Conservation (phyloP, 1,284 basidiomycete species). For the Cryptococcus sp. region DNA sequence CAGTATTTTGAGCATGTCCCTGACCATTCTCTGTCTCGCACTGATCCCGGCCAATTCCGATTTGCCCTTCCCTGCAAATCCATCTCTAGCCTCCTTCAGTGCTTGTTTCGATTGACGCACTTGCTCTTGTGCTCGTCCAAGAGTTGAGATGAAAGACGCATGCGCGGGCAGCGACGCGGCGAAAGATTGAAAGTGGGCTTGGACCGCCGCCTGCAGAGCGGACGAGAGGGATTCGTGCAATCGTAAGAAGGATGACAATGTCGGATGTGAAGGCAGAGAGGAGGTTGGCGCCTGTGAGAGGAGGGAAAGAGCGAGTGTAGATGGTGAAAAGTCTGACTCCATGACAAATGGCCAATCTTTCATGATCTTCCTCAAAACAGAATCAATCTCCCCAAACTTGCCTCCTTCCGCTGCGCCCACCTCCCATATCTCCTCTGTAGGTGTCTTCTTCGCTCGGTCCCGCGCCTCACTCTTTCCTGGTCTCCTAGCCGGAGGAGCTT, state of each 20-base stretch:
- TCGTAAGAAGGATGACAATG: constrained; percentile 40
- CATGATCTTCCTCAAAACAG: constrained; percentile 77
- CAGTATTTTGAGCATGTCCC: constrained; percentile 85
- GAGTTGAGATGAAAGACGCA: constrained; percentile 68
- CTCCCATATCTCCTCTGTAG: constrained; percentile 30
- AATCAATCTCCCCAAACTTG: constrained; percentile 52
- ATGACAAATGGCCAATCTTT: constrained; percentile 88
- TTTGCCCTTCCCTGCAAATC: constrained; percentile 49
- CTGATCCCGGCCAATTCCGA: constrained; percentile 84
- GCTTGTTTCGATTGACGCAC: constrained; percentile 69
- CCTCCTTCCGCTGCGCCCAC: constrained; percentile 31
- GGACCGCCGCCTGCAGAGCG: constrained; percentile 50
- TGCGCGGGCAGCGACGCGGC: constrained; percentile 88
- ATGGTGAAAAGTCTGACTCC: constrained; percentile 85
- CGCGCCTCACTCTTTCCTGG: constrained; percentile 28
- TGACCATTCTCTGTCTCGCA: constrained; percentile 75
- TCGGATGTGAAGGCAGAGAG: constrained; percentile 32
- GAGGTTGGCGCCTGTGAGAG: constrained; percentile 67
- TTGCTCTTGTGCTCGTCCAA: constrained; percentile 71
- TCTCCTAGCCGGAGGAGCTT: constrained; percentile 14
- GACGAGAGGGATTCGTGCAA: constrained; percentile 44
- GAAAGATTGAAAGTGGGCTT: constrained; percentile 87
- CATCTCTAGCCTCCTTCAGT: constrained; percentile 63
- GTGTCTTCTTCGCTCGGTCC: constrained; percentile 16
- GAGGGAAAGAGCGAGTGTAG: constrained; percentile 83